phyloP scores from a whole-genome alignment of 2,329 filamentous ascomycete species.

The Cryphonectria naterciae region DNA sequence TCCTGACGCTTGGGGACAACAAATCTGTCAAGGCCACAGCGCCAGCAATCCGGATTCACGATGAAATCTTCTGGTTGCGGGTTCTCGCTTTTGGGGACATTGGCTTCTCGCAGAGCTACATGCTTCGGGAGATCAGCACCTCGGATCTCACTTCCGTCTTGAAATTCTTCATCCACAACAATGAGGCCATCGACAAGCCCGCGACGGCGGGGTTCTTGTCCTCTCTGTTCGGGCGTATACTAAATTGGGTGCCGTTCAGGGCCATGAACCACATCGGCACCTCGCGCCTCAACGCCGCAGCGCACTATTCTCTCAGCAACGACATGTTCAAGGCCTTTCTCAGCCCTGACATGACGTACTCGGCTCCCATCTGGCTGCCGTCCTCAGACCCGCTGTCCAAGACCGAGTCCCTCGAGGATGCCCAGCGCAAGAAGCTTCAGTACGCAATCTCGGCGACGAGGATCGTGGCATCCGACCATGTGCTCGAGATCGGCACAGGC shows the following conservation, averaged over 20 bases:
- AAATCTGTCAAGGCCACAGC: neutral
- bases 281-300: constrained; percentile 17
- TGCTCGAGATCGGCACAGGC: constrained; percentile 29
- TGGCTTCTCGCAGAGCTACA: constrained; percentile 29
- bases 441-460: constrained; percentile 24
- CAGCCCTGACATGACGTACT: constrained; percentile 30
- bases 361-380: constrained; percentile 28
- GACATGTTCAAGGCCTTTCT: constrained; percentile 27
- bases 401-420: constrained; percentile 26
- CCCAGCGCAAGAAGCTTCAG: constrained; percentile 25
- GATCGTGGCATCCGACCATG: constrained; percentile 20
- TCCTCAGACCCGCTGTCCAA: constrained; percentile 12
- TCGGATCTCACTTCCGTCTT: constrained; percentile 22
- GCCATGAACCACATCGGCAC: constrained; percentile 19
- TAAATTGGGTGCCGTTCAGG: neutral
- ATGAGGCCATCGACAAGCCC: constrained; percentile 8
- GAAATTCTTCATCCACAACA: constrained; percentile 28
- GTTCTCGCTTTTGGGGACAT: constrained; percentile 24
- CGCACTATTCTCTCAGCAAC: constrained; percentile 27
- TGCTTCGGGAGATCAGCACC: constrained; percentile 26
- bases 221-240: neutral
- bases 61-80: constrained; percentile 25
- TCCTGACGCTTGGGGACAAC: constrained; percentile 8
- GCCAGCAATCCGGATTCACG: constrained; percentile 9
- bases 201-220: constrained; percentile 10